These are phyloP conservation scores for Coemansia guatemalensis DNA, from an alignment of 192 early-diverging fungal genomes.

Conservation along the genomic window DNA sequence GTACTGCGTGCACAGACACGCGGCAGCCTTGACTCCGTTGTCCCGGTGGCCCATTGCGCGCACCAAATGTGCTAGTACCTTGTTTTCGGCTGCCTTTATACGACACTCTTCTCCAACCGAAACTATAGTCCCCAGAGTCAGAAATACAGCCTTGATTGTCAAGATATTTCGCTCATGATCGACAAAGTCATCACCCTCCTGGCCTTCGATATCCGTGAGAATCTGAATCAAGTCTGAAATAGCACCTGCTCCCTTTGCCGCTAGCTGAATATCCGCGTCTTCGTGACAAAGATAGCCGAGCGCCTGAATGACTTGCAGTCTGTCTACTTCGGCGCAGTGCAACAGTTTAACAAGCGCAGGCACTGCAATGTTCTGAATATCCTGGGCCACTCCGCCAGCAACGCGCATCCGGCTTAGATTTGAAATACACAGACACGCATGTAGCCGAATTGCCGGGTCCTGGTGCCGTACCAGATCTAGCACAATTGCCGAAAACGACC, in stretches of 20 bases:
- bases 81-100: constrained; percentile 28
- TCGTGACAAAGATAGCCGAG: constrained; percentile 53
- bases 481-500: constrained; percentile 17
- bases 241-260: constrained; percentile 41
- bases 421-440: constrained; percentile 36
- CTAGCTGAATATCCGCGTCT: constrained; percentile 47
- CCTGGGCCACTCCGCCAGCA: constrained; percentile 10
- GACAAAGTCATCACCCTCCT: constrained; percentile 38
- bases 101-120: constrained; percentile 49
- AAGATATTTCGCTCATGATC: constrained; percentile 21
- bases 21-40: constrained; percentile 35
- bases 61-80: constrained; percentile 30
- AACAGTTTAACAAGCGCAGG: constrained; percentile 42
- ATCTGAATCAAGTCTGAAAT: constrained; percentile 27
- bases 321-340: constrained; percentile 2
- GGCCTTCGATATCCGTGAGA: constrained; percentile 26
- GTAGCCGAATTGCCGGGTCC: constrained; percentile 32
- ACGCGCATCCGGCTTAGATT: constrained; percentile 49
- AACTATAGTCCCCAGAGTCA: constrained; percentile 49
- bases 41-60: constrained; percentile 36
- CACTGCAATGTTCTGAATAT: constrained; percentile 33
- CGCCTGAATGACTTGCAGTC: constrained; percentile 27
- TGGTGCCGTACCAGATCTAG: constrained; percentile 29
- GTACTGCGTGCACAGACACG: constrained; percentile 49
- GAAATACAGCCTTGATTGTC: constrained; percentile 24